Percentiles rank a stretch among this genome's conserved stretches.
These are phyloP conservation scores for Rhodotorula taiwanensis DNA, from an alignment of 768 basidiomycete species.

Conservation along the genomic window DNA sequence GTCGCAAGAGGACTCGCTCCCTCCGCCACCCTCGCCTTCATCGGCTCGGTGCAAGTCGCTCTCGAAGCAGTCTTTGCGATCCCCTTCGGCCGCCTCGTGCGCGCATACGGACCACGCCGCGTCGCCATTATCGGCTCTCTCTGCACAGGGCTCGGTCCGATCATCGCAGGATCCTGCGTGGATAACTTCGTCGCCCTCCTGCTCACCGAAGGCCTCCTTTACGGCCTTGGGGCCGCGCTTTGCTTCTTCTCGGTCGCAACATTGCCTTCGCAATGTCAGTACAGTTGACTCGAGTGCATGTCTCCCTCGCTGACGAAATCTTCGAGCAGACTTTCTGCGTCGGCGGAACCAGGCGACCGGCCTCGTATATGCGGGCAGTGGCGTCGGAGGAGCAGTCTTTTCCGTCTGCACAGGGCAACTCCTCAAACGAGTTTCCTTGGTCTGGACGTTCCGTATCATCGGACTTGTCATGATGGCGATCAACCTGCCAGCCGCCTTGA, in stretches of 20 bases:
- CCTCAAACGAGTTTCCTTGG: constrained; percentile 21
- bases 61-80: constrained; percentile 34
- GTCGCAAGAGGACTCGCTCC: constrained; percentile 29
- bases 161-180: constrained; percentile 11
- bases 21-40: constrained; percentile 35
- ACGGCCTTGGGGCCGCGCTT: constrained; percentile 11
- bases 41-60: constrained; percentile 29
- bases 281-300: too few relatives aligned
- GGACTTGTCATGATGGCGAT: constrained; percentile 28
- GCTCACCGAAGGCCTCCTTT: constrained; percentile 18
- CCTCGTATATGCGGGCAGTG: constrained; percentile 39
- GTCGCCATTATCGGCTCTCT: constrained; percentile 18
- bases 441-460: constrained; percentile 40
- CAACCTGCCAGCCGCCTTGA: constrained; percentile 10
- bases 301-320: too few relatives aligned
- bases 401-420: constrained; percentile 29
- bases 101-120: constrained; percentile 10
- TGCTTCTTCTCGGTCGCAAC: constrained; percentile 30
- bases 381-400: constrained; percentile 38
- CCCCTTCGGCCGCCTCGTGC: constrained; percentile 8
- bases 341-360: constrained; percentile 17
- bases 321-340: neutral
- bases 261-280: constrained; percentile 34
- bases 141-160: neutral
- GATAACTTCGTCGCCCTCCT: constrained; percentile 10